A percentile compares a stretch with the other conserved stretches of the same genome.
These are phyloP conservation scores for Emmonsiellopsis sp. DNA, from an alignment of 2,329 filamentous ascomycete genomes.

Conservation along the genomic window DNA sequence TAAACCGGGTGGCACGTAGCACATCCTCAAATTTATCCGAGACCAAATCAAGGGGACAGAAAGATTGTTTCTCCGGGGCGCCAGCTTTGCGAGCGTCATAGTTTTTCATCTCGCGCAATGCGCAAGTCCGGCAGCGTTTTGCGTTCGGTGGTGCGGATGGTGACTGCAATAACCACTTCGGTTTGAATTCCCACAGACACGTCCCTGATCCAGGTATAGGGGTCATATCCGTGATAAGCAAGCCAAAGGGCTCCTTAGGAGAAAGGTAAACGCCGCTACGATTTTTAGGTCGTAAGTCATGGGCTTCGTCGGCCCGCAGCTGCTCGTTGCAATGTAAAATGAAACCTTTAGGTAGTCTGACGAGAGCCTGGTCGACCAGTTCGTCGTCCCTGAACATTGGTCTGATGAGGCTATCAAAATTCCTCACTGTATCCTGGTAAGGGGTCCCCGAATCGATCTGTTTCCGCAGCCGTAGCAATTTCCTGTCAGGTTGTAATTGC, in stretches of 20 bases:
- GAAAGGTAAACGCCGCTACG: slow-evolving; percentile 44
- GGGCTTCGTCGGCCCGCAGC: slow-evolving; percentile 42
- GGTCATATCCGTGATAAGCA: slow-evolving; percentile 68
- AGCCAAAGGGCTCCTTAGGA: slow-evolving; percentile 51
- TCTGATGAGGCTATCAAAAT: slow-evolving; percentile 35
- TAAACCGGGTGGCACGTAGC: slow-evolving; percentile 31
- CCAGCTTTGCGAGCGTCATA: slow-evolving; percentile 23
- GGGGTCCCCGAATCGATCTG: slow-evolving; percentile 42
- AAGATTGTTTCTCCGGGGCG: slow-evolving; percentile 30
- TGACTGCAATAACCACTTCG: slow-evolving; percentile 74
- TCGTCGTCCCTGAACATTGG: slow-evolving; percentile 49
- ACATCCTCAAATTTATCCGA: slow-evolving; percentile 39
- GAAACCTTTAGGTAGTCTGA: slow-evolving; percentile 37
- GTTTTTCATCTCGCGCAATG: slow-evolving; percentile 45
- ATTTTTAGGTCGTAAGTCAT: slow-evolving; percentile 38
- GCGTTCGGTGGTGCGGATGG: slow-evolving; percentile 57
- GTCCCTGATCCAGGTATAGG: slow-evolving; percentile 26
- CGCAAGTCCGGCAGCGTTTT: slow-evolving; percentile 66
- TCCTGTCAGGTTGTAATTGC: slow-evolving; percentile 24
- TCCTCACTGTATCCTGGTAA: slow-evolving; percentile 39
- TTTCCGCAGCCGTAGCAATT: slow-evolving; percentile 55
- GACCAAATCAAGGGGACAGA: slow-evolving; percentile 59
- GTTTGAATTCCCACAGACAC: slow-evolving; percentile 63
- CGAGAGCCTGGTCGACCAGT: slow-evolving; percentile 49
- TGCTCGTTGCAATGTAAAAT: slow-evolving; percentile 46